Evolutionary conservation across 352 stramenopile species (phyloP).

Genomic region (Phytophthora hybrid): DNA sequence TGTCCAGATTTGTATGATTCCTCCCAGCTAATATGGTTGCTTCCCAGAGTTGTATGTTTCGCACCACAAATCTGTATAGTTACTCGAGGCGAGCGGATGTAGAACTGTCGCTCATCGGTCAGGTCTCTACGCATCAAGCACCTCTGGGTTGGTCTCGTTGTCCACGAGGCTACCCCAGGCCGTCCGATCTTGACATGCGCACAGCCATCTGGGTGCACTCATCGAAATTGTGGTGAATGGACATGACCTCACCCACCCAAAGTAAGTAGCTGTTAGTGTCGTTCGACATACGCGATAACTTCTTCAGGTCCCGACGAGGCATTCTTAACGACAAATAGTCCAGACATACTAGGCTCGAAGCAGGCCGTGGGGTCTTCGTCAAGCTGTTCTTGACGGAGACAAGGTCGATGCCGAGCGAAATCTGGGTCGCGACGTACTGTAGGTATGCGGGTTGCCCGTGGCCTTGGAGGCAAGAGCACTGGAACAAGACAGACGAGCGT

Average conservation of each 20-base stretch:
- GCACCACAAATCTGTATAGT: too few relatives aligned
- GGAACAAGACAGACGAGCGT: slow-evolving; percentile 97
- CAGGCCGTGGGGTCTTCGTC: slow-evolving; percentile 98
- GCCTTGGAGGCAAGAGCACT: slow-evolving; percentile 98
- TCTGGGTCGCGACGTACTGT: too few relatives aligned
- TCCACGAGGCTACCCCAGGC: slow-evolving; percentile 81
- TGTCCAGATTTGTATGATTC: background rate
- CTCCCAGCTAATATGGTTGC: background rate
- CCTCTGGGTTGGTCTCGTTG: slow-evolving; percentile 70
- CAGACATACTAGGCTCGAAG: slow-evolving; percentile 94
- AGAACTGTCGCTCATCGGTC: slow-evolving; percentile 93
- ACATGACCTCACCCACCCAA: slow-evolving; percentile 97
- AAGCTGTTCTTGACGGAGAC: slow-evolving; percentile 96
- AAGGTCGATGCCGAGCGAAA: slow-evolving; percentile 96
- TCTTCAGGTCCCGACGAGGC: slow-evolving; percentile 97
- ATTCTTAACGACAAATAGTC: slow-evolving; percentile 99
- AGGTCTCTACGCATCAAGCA: slow-evolving; percentile 89
- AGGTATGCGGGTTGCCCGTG: slow-evolving; percentile 98
- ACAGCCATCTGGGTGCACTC: slow-evolving; percentile 98
- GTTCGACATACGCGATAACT: slow-evolving; percentile 95
- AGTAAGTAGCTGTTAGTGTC: slow-evolving; percentile 95
- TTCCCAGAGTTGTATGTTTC: too few relatives aligned
- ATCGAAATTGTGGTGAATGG: slow-evolving; percentile 96
- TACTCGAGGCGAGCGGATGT: slow-evolving; percentile 58
- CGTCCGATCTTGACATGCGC: slow-evolving; percentile 91